Evolutionary conservation across 371 early-diverging fungal genomes (phyloP), one percentile per base, ranked within the genome.

Genomic region (Thermomucor indicae-seudaticae): DNA sequence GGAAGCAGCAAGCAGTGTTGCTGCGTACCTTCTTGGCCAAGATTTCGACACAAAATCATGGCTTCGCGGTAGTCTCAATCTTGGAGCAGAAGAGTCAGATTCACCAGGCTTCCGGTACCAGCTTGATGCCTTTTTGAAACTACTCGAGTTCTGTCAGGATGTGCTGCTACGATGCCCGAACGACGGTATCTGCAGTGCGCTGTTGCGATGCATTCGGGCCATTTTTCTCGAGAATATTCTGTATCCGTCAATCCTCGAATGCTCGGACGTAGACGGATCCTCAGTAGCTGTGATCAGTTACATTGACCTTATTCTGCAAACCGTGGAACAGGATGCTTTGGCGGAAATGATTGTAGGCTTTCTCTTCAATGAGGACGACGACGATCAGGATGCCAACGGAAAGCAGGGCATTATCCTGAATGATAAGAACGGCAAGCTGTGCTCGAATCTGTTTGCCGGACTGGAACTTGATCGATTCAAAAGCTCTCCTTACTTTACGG

Each of bases 191-290:
- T 80, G 78, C 24, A 52, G 64, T 14, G 65, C 75, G 28, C 68
- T 92, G 19, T 61, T 89, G 46, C 57, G 58, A 27, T 77, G 78
- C 35, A 65, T 92, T 55, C 79, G 82, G 43, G 57, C 69, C 19
- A 79, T 85, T 30, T 90, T 93, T 60, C 65, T 95, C 37, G 88
- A 85, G 44, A 83, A 83, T 31, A 88, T 91, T 43, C 66, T 94
- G 47, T 85, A 86, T 47, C 88, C 93, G 4, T 84, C 88, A 17
- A 70, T 92, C 51, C 63, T 84, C 40, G 89, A 86, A 51, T 84
- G 88, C 51, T 86, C 88, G 0, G 95, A 95, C 60, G 83, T 84
- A 14, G 93, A 95, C 57, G 93, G 92, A 2, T 88, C 89, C 37
- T 83, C 90, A 8, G 89, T 90, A 0, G 86, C 92, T 1, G 83